Base-by-base conservation (phyloP, 2,329 filamentous ascomycete genomes). In the Thermoascus crustaceus region DNA sequence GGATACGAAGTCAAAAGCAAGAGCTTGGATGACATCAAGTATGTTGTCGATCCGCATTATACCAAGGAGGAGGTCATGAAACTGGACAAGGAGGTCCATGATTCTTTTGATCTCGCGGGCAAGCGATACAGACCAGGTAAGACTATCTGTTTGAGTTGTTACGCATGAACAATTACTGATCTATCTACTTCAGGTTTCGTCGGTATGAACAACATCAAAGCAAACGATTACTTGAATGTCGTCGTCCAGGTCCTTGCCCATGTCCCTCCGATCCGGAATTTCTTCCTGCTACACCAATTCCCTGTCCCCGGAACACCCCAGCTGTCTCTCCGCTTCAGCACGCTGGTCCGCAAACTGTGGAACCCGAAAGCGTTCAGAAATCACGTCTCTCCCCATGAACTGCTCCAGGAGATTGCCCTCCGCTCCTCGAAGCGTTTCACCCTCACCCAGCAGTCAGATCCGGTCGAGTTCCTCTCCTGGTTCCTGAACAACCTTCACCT, bases 201-300 rank as follows among this genome's bases (percentile, higher is more conserved):
- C 42, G 91, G 91, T 47, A 93, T 98, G 85, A 98, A 98, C 72
- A 98, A 98, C 65, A 95, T 98, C 72, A 98, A 98, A 63, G 86
- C 91, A 39, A 98, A 98, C 65, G 91, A 98, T 68, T 98, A 98
- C 66, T 75, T 96, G 55, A 98, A 98, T 57, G 89, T 94, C 17
- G 76, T 95, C 3, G 82, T 94, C 32, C 91, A 98, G 61, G 82
- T 88, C 5, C 73, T 98, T 23, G 81, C 89, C 2, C 91, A 98
- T 61, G 86, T 96, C 17, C 70, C 80, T 13, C 89, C 91, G 3
- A 69, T 98, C 47, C 79, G 91, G 21, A 95, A 96, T 58, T 96
- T 79, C 64, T 80, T 96, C 56, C 78, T 98, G 52, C 75, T 96
- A 1, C 85, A 94, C 55, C 76, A 93, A 48, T 80, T 95, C 34